Percentiles rank a stretch among this genome's conserved stretches.
These are phyloP conservation scores for Angomonas deanei DNA, from an alignment of 208 protist species.

Conservation along the genomic window DNA sequence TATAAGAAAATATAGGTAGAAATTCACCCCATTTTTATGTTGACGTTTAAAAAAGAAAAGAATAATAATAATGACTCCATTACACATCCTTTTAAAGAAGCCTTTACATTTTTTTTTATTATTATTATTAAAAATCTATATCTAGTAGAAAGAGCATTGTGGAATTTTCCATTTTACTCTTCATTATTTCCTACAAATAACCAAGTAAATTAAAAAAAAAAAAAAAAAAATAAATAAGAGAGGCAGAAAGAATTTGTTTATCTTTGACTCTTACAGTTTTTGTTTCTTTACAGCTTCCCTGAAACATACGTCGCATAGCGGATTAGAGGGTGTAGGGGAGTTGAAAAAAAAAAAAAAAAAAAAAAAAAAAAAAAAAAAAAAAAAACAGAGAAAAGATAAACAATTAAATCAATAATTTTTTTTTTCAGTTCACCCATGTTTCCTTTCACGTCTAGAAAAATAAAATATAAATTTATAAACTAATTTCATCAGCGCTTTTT, in stretches of 20 bases:
- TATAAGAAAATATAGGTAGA: background rate
- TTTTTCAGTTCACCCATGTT: too few species aligned
- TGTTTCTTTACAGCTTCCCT: background rate
- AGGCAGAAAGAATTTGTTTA: background rate
- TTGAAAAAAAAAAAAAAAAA: background rate
- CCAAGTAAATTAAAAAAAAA: constrained; percentile 2
- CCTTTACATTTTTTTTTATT: too few species aligned
- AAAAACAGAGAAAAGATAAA: too few species aligned
- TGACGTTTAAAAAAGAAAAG: too few species aligned
- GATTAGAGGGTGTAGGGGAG: too few species aligned
- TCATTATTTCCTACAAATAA: constrained; percentile 3
- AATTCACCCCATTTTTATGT: background rate
- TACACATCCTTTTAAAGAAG: too few species aligned
- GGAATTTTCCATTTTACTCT: background rate
- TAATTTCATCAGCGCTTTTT: too few species aligned
- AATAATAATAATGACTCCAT: too few species aligned
- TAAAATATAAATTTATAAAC: too few species aligned
- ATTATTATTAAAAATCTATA: constrained; percentile 6
- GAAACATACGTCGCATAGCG: background rate
- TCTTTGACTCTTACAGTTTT: constrained; percentile 1
- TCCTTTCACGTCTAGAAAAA: too few species aligned
- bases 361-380: background rate
- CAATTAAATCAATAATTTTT: too few species aligned
- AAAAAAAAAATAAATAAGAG: constrained; percentile 2
- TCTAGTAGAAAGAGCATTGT: background rate